Evolutionary conservation across 805 yeast genomes (phyloP).

Genomic region (Kodamaea neixiangensis): DNA sequence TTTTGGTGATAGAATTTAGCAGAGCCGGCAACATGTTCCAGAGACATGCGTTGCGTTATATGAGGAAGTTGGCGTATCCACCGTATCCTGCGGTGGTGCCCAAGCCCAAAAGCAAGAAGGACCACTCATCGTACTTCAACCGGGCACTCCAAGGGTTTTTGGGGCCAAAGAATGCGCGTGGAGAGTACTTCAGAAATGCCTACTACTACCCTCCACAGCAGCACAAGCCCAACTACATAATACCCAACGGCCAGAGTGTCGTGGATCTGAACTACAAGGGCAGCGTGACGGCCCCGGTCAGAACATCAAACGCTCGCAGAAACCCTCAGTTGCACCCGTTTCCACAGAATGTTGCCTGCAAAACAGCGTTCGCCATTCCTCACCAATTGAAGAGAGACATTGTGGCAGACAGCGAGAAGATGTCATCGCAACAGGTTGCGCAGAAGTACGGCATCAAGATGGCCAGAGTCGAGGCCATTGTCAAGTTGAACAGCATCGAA

Average conservation of each 20-base stretch:
- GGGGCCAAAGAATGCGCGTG: slow-evolving; percentile 83
- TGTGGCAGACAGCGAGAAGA: slow-evolving; percentile 54
- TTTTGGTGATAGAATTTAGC: neutral
- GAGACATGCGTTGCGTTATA: slow-evolving; percentile 19
- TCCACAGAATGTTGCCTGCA: slow-evolving; percentile 70
- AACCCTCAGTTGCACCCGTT: slow-evolving; percentile 67
- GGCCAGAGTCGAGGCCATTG: slow-evolving; percentile 86
- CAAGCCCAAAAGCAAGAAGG: slow-evolving; percentile 35
- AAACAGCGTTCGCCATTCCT: slow-evolving; percentile 64
- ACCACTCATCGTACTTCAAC: slow-evolving; percentile 54
- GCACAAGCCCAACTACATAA: slow-evolving; percentile 73
- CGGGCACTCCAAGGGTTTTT: slow-evolving; percentile 70
- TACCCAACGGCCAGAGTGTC: slow-evolving; percentile 49
- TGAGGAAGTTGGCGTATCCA: slow-evolving; percentile 38
- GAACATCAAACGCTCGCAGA: slow-evolving; percentile 15
- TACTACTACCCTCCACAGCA: slow-evolving; percentile 67
- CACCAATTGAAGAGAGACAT: slow-evolving; percentile 61
- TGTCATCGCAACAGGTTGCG: slow-evolving; percentile 72
- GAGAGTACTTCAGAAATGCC: slow-evolving; percentile 77
- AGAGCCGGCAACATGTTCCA: slow-evolving; percentile 1
- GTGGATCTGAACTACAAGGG: slow-evolving; percentile 23
- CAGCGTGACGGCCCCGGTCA: neutral
- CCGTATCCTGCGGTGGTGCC: slow-evolving; percentile 35
- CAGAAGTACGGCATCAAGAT: slow-evolving; percentile 76
- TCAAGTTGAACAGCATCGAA: slow-evolving; percentile 68